These are phyloP conservation scores for Irpex lacteus DNA, from an alignment of 1,284 basidiomycete genomes.

Conservation along the genomic window DNA sequence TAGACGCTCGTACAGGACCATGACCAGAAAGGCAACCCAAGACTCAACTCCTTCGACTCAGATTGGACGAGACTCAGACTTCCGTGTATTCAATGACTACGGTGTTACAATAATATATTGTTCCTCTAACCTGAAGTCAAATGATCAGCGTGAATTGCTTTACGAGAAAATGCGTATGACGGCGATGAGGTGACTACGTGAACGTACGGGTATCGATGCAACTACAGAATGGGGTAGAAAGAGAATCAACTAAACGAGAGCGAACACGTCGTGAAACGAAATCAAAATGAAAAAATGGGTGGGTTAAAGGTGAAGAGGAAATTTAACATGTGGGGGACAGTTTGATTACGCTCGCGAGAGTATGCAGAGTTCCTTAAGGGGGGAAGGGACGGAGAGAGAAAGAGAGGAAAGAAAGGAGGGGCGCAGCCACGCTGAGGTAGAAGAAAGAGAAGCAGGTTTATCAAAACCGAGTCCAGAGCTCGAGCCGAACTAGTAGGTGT, in stretches of 20 bases:
- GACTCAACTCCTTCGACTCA: neutral
- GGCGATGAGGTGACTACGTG: constrained; percentile 8
- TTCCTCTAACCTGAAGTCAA: neutral
- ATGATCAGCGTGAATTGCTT: neutral
- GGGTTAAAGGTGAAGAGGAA: neutral
- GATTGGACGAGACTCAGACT: neutral
- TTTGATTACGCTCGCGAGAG: neutral
- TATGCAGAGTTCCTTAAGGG: neutral
- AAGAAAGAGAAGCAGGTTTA: neutral
- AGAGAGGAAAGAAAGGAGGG: neutral
- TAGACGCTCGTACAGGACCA: neutral
- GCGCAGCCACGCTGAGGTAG: neutral
- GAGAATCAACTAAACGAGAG: neutral
- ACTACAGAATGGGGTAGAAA: constrained; percentile 9
- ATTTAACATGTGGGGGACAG: neutral
- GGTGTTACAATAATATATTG: neutral
- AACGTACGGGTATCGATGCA: constrained; percentile 16
- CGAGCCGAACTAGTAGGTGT: neutral
- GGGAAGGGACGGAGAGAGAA: neutral
- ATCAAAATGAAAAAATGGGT: constrained; percentile 10
- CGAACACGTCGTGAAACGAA: neutral
- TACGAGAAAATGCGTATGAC: neutral
- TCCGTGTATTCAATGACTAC: neutral
- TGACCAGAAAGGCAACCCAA: neutral
- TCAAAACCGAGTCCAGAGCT: neutral